phyloP scores from a whole-genome alignment of 352 stramenopile species.

The Globisporangium irregulare region DNA sequence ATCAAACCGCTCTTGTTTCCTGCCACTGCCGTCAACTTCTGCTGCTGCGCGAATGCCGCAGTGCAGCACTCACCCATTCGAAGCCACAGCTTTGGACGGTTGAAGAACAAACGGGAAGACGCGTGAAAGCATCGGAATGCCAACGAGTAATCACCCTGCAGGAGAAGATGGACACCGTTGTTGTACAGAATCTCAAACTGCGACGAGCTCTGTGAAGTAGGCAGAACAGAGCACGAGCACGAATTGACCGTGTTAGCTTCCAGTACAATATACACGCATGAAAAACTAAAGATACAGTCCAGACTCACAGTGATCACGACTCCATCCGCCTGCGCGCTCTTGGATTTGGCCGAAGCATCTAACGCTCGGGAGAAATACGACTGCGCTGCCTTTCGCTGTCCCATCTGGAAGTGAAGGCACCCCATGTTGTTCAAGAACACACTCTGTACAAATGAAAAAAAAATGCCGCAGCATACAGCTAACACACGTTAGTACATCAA shows the following conservation, averaged over 20 bases:
- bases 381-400: constrained; percentile 86
- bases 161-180: constrained; percentile 86
- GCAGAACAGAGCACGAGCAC: not conserved
- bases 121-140: constrained; percentile 90
- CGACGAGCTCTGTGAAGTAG: constrained; percentile 45
- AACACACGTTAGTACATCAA: not conserved
- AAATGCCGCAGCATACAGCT: not conserved
- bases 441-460: constrained; percentile 32
- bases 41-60: constrained; percentile 71
- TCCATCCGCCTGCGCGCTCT: constrained; percentile 41
- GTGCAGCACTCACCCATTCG: constrained; percentile 91
- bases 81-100: constrained; percentile 91
- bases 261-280: not conserved
- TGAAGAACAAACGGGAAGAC: constrained; percentile 88
- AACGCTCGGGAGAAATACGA: constrained; percentile 90
- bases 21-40: constrained; percentile 46
- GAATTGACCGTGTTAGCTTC: not conserved
- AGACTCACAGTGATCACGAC: constrained; percentile 42
- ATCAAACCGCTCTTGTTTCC: constrained; percentile 85
- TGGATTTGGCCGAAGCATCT: constrained; percentile 56
- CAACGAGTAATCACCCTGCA: constrained; percentile 76
- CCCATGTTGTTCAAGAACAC: constrained; percentile 91
- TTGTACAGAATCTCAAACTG: constrained; percentile 92
- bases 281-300: not conserved
- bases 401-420: constrained; percentile 91